phyloP scores from a whole-genome alignment of 768 basidiomycete species.

The Trametes coccinea region DNA sequence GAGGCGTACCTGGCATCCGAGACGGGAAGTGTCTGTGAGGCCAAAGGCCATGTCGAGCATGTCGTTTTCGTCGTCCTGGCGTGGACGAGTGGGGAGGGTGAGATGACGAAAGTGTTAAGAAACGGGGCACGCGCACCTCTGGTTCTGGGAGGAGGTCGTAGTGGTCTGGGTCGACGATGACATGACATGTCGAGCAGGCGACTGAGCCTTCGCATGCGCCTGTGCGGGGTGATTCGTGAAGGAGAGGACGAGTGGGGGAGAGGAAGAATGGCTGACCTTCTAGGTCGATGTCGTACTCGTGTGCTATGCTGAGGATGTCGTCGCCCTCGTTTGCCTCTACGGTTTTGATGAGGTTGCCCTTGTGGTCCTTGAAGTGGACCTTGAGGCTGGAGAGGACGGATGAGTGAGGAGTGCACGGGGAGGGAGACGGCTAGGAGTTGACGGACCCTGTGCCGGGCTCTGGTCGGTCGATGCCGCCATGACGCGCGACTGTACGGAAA shows the following conservation, averaged over 20 bases:
- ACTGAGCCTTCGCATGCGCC: slow-evolving; percentile 97
- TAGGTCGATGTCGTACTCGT: slow-evolving; percentile 93
- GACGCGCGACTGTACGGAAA: slow-evolving; percentile 31
- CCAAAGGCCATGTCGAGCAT: slow-evolving; percentile 99
- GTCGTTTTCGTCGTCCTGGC: slow-evolving; percentile 92
- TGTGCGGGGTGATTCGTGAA: slow-evolving; percentile 32
- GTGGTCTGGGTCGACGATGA: slow-evolving; percentile 77
- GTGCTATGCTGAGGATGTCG: slow-evolving; percentile 86
- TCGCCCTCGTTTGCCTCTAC: slow-evolving; percentile 95
- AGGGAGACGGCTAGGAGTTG: background rate
- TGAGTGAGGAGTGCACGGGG: background rate
- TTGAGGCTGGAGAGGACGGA: slow-evolving; percentile 60
- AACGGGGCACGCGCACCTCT: slow-evolving; percentile 32
- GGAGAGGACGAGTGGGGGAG: background rate
- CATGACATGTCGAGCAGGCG: slow-evolving; percentile 97
- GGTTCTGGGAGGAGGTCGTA: slow-evolving; percentile 91
- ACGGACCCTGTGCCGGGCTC: slow-evolving; percentile 68
- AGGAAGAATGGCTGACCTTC: slow-evolving; percentile 66
- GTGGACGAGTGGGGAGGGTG: background rate
- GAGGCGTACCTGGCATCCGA: slow-evolving; percentile 78
- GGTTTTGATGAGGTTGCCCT: slow-evolving; percentile 80
- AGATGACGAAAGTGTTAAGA: background rate
- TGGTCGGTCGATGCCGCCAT: slow-evolving; percentile 62
- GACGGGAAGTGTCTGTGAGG: slow-evolving; percentile 86
- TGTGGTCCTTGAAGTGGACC: slow-evolving; percentile 86